A percentile compares a stretch with the other conserved stretches of the same genome.
phyloP scores from a whole-genome alignment of 306 rosid species.

The Trichosanthes truncata region DNA sequence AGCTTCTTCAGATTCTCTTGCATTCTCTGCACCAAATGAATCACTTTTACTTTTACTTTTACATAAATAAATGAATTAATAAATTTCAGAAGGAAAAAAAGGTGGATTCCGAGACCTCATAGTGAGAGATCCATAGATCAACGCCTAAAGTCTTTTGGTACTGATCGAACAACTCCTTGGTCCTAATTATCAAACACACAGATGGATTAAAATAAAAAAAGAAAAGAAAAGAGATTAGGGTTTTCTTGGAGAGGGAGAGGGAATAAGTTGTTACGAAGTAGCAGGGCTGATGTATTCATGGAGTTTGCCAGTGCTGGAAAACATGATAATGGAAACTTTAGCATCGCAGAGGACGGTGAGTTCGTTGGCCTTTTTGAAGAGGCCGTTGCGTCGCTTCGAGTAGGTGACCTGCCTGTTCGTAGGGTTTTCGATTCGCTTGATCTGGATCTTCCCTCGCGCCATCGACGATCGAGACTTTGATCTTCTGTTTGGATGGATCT shows the following conservation, averaged over 20 bases:
- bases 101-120: conserved; percentile 33
- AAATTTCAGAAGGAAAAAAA: too few relatives aligned
- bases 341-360: conserved; percentile 89
- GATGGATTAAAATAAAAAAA: background rate
- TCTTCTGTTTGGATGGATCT: too few relatives aligned
- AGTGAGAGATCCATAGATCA: conserved; percentile 75
- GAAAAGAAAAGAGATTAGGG: background rate
- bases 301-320: conserved; percentile 57
- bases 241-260: background rate
- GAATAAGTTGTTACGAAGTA: conserved; percentile 36
- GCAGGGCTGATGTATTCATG: conserved; percentile 60
- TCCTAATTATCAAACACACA: conserved; percentile 16
- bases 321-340: conserved; percentile 60
- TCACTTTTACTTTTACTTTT: too few relatives aligned
- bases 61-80: too few relatives aligned
- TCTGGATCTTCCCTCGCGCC: conserved; percentile 97
- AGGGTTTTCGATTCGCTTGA: conserved; percentile 78
- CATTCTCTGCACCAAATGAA: conserved; percentile 39
- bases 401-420: conserved; percentile 78
- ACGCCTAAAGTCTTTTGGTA: conserved; percentile 43
- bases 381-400: conserved; percentile 75
- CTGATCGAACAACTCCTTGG: conserved; percentile 65
- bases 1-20: conserved; percentile 53
- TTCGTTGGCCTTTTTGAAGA: conserved; percentile 85
- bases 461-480: too few relatives aligned